phyloP scores from a whole-genome alignment of 2,329 filamentous ascomycete species.

The Furcasterigmium sp. region DNA sequence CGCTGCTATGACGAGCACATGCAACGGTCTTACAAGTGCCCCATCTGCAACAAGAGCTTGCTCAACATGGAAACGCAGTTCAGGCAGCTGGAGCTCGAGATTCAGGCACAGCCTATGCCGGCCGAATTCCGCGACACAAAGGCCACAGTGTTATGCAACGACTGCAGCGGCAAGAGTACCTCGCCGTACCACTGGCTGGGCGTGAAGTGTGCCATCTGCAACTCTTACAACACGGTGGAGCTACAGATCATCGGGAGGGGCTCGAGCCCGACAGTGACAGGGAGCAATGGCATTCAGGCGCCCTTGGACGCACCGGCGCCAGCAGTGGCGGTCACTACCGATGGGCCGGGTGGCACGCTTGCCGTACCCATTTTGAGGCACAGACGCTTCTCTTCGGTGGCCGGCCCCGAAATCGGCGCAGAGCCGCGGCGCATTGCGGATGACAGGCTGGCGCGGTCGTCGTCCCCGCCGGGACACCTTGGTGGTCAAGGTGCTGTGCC shows the following conservation, averaged over 20 bases:
- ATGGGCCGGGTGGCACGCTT: neutral
- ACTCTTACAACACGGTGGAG: slow-evolving; percentile 66
- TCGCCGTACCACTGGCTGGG: slow-evolving; percentile 94
- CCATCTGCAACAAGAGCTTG: slow-evolving; percentile 94
- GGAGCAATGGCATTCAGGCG: neutral
- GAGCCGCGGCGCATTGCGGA: neutral
- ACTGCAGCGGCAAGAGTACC: slow-evolving; percentile 83
- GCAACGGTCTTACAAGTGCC: slow-evolving; percentile 88
- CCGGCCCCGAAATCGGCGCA: neutral
- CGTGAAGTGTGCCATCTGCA: slow-evolving; percentile 74
- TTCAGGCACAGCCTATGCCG: slow-evolving; percentile 89
- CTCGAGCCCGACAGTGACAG: neutral
- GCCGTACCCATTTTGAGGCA: neutral
- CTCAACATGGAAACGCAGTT: slow-evolving; percentile 97
- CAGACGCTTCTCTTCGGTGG: neutral
- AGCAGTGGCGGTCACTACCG: neutral
- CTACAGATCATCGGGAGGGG: slow-evolving; percentile 50
- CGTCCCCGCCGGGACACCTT: neutral
- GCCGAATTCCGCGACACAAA: slow-evolving; percentile 72
- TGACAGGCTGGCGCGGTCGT: neutral
- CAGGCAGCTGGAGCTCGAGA: slow-evolving; percentile 81
- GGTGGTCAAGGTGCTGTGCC: neutral
- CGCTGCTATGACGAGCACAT: slow-evolving; percentile 86
- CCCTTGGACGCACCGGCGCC: neutral
- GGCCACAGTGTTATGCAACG: slow-evolving; percentile 87